These are phyloP conservation scores for Clitopilus hobsonii DNA, from an alignment of 768 basidiomycete genomes.

Conservation along the genomic window DNA sequence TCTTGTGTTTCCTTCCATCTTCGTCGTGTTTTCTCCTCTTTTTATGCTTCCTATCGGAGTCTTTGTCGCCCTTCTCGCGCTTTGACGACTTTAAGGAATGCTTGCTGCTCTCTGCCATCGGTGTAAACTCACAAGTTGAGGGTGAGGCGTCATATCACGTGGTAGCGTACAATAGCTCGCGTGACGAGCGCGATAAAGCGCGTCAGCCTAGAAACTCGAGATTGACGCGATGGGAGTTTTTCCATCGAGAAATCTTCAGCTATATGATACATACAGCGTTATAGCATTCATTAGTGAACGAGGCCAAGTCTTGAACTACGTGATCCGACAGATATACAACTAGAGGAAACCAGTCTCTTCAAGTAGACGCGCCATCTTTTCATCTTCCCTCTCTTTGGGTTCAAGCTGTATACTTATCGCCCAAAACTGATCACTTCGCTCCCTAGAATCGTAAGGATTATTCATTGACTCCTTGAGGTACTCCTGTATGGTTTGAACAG, in stretches of 20 bases:
- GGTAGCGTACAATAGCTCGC: not conserved
- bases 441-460: constrained; percentile 61
- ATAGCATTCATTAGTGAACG: too few species aligned
- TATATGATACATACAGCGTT: too few species aligned
- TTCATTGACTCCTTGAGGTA: constrained; percentile 80
- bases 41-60: constrained; percentile 43
- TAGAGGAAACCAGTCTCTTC: constrained; percentile 88
- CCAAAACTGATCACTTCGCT: constrained; percentile 81
- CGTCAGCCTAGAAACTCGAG: too few species aligned
- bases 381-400: constrained; percentile 92
- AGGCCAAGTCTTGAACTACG: too few species aligned
- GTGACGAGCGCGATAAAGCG: too few species aligned
- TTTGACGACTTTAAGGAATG: constrained; percentile 25
- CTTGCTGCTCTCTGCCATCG: constrained; percentile 7
- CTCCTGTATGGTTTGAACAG: constrained; percentile 58
- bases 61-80: constrained; percentile 28
- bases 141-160: constrained; percentile 18
- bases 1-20: constrained; percentile 32
- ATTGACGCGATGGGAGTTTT: too few species aligned
- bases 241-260: too few species aligned
- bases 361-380: constrained; percentile 88
- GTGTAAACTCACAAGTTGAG: constrained; percentile 9
- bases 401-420: constrained; percentile 81
- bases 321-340: too few species aligned
- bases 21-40: constrained; percentile 51